Base-by-base conservation (phyloP, 2,329 filamentous ascomycete species). In the Clarireedia sp. region DNA sequence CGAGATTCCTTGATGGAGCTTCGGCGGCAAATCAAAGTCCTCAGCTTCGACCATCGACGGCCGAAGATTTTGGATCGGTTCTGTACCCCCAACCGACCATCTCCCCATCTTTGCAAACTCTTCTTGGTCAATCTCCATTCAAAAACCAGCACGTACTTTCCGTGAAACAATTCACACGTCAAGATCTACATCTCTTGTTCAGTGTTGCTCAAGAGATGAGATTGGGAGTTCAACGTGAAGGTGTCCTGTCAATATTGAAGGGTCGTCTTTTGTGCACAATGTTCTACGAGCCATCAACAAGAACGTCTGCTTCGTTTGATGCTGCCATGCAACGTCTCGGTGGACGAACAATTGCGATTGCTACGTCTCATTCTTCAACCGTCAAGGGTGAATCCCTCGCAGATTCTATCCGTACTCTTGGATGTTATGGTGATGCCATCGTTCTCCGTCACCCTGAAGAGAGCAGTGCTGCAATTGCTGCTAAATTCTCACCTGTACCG, bases 181-280 rank as follows among this genome's bases (percentile, higher is more conserved):
- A 87, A 17, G 92, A 99, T 67, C 79, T 99, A 49, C 94, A 97
- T 71, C 75, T 95, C 59, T 82, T 99, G 48, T 97, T 99, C 78
- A 95, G 92, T 7, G 88, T 99, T 49, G 94, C 94, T 1, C 90
- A 96, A 71, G 94, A 99, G 75, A 97, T 99, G 91, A 88, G 92
- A 29, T 81, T 96, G 17, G 91, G 90, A 53, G 94, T 96, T 29
- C 89, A 97, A 74, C 86, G 91, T 49, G 87, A 95, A 66, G 94
- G 94, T 57, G 87, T 94, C 29, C 78, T 99, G 50, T 86, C 94
- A 67, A 79, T 95, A 55, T 82, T 99, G 59, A 89, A 87, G 66
- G 90, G 91, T 26, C 85, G 88, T 46, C 82, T 99, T 12, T 80
- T 99, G 38, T 90, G 87, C 74, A 94, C 89, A 2, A 83, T 99